phyloP scores from a whole-genome alignment of 768 basidiomycete species.

The Amylocystis lapponica region DNA sequence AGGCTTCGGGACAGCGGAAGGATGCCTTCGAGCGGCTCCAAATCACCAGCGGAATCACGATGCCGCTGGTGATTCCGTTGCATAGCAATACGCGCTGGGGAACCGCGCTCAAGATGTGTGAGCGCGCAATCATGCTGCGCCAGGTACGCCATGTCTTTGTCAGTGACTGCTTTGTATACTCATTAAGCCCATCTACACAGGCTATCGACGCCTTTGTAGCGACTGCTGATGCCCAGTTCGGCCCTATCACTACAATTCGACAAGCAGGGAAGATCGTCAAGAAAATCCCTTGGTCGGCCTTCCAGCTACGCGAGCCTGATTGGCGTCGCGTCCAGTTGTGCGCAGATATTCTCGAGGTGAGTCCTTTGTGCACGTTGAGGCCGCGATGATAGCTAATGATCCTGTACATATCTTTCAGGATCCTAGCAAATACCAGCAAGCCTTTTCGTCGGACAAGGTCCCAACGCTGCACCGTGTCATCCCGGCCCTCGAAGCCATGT shows the following conservation, averaged over 20 bases:
- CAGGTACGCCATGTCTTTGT: neutral
- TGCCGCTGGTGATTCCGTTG: neutral
- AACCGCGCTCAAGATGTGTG: neutral
- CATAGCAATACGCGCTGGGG: neutral
- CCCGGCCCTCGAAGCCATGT: slow-evolving; percentile 24
- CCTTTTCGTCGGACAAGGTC: slow-evolving; percentile 20
- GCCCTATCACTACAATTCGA: slow-evolving; percentile 22
- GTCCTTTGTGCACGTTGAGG: slow-evolving; percentile 2
- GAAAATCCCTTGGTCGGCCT: slow-evolving; percentile 23
- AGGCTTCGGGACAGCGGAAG: neutral
- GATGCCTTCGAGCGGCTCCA: neutral
- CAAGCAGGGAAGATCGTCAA: slow-evolving; percentile 8
- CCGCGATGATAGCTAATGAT: slow-evolving; percentile 6
- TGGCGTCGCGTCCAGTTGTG: slow-evolving; percentile 18
- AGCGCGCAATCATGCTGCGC: neutral
- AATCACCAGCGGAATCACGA: neutral
- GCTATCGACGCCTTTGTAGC: slow-evolving; percentile 9
- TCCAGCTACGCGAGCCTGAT: slow-evolving; percentile 15
- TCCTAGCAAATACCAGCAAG: slow-evolving; percentile 19
- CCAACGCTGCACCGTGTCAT: slow-evolving; percentile 24
- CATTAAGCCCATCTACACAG: too few species aligned
- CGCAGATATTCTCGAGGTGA: slow-evolving; percentile 11
- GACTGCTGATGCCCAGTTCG: slow-evolving; percentile 22
- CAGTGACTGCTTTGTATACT: too few species aligned
- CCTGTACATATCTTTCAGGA: slow-evolving; percentile 11